Evolutionary conservation across 495 filamentous ascomycete genomes (phyloP), one percentile per base, ranked within the genome.

Genomic region (Cercophora samala): DNA sequence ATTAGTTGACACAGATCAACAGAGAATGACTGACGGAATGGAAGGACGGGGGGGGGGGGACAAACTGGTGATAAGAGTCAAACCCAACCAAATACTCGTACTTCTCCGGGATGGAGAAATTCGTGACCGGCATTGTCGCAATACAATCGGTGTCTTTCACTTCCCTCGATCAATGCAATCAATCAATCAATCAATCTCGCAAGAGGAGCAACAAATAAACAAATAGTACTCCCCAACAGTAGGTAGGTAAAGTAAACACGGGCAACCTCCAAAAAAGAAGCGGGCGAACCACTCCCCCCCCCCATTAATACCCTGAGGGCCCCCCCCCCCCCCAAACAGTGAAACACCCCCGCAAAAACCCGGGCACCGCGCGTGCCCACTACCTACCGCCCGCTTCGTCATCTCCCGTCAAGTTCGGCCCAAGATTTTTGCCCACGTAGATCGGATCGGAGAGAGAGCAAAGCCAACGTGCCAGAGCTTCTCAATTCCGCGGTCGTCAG

Each of bases 1-100:
- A n/a, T n/a, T n/a, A 5, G 22, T 51, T 24, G 67, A 68, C 25
- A 66, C 59, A 22, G 5, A 13, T 4, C 21, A 46, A 23, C 53
- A 17, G 22, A 59, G 60, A 56, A 29, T 13, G 17, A 23, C n/a
- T n/a, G n/a, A n/a, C n/a, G n/a, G n/a, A n/a, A n/a, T n/a, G 0
- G 8, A 8, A 29, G 4, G 26, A 29, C 3, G 13, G 21, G n/a
- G 15, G 59, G 19, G 29, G 18, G 61, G 24, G 25, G 24, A 70
- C 82, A 68, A 75, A 88, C 86, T 89, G 86, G 77, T 81, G 81
- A 73, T 85, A 90, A 54, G 79, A 86, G 72, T 80, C 85, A 80
- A 82, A 92, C 73, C 90, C 90, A 82, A 85, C 89, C 76, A 78
- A 86, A 76, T 85, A 93, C 72, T 75, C 86, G 82, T 83, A 90